Conservation (phyloP, 2,329 filamentous ascomycete genomes). For the Monosporascus sp. region DNA sequence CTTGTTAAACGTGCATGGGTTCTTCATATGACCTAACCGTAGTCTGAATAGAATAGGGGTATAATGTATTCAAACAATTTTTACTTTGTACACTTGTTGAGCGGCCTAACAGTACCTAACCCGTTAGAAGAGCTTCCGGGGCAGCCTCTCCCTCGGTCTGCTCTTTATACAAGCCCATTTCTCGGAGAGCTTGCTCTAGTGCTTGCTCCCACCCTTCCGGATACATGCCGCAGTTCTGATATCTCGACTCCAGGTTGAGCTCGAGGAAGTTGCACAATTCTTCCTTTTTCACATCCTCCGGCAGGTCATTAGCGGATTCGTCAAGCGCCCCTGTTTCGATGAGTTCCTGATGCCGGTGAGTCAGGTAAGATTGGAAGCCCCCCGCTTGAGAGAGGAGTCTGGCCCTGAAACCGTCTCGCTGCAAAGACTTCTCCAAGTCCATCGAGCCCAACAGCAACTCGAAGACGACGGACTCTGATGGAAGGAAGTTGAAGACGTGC, state of each 20-base stretch:
- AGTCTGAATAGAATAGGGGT: background rate
- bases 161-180: background rate
- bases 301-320: constrained; percentile 23
- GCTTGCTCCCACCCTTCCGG: background rate
- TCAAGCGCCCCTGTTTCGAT: constrained; percentile 23
- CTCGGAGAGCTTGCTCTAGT: background rate
- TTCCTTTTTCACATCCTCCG: constrained; percentile 29
- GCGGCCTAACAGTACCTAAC: too few species aligned
- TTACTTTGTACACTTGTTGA: background rate
- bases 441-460: constrained; percentile 41
- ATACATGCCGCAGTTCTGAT: background rate
- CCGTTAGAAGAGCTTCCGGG: too few species aligned
- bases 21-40: background rate
- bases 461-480: constrained; percentile 39
- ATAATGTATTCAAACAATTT: background rate
- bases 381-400: constrained; percentile 36
- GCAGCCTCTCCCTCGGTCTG: background rate
- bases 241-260: constrained; percentile 27
- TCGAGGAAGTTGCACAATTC: constrained; percentile 40
- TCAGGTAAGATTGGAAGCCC: constrained; percentile 35
- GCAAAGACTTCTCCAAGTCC: constrained; percentile 28
- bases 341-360: constrained; percentile 18
- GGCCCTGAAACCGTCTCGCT: constrained; percentile 24
- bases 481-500: constrained; percentile 37
- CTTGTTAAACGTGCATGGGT: too few species aligned